Conservation (phyloP, 306 rosid species). For the Inga laurina region DNA sequence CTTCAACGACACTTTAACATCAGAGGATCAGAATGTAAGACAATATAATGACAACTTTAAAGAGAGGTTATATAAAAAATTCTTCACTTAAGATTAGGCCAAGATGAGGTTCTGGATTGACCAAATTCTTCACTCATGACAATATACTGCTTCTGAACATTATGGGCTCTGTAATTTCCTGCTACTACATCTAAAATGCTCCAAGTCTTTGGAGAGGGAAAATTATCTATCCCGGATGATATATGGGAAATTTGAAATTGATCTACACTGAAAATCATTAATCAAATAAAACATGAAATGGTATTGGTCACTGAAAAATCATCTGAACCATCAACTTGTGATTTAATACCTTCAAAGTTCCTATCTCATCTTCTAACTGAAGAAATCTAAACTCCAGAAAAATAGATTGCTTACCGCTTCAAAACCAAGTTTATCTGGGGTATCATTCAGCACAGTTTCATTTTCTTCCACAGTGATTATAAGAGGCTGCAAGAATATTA, state of each 20-base stretch:
- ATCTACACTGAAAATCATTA: not conserved
- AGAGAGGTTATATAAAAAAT: too few relatives aligned
- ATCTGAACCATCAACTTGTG: too few relatives aligned
- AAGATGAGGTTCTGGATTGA: too few relatives aligned
- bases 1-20: too few relatives aligned
- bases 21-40: too few relatives aligned
- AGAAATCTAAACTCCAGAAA: conserved; percentile 4
- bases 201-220: not conserved
- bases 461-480: conserved; percentile 85
- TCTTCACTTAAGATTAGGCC: too few relatives aligned
- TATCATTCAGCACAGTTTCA: conserved; percentile 80
- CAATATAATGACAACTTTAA: too few relatives aligned
- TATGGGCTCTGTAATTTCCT: not conserved
- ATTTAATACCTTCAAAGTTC: not conserved
- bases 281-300: too few relatives aligned
- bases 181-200: not conserved
- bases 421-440: conserved; percentile 70
- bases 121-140: not conserved
- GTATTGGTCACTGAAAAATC: too few relatives aligned
- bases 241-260: not conserved
- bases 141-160: not conserved
- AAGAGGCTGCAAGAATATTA: conserved; percentile 70
- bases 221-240: not conserved
- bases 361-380: not conserved
- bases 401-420: conserved; percentile 55